Evolutionary conservation across 169 alveolate species (phyloP).

Genomic region (Theileria orientalis): DNA sequence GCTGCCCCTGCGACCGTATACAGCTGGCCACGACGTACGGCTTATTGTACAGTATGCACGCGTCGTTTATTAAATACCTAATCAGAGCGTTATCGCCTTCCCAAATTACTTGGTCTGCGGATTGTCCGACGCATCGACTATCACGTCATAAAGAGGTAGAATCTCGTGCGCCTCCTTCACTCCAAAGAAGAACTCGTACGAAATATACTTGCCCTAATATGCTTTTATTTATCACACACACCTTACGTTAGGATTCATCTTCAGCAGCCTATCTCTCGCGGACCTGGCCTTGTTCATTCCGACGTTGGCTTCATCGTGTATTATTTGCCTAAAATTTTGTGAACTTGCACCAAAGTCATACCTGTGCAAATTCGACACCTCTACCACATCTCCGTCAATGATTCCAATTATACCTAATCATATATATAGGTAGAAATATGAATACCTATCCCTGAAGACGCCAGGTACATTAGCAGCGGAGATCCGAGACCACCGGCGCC

Average conservation of each 20-base stretch:
- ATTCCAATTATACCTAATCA: slow-evolving; percentile 71
- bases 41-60: slow-evolving; percentile 68
- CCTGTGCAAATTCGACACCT: slow-evolving; percentile 79
- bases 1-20: slow-evolving; percentile 73
- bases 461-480: slow-evolving; percentile 90
- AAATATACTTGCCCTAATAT: slow-evolving; percentile 30
- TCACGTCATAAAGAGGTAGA: slow-evolving; percentile 66
- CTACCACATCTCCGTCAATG: slow-evolving; percentile 83
- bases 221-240: background rate
- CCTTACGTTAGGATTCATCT: slow-evolving; percentile 54
- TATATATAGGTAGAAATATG: background rate
- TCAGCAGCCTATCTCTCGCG: slow-evolving; percentile 63
- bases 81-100: background rate
- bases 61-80: slow-evolving; percentile 72
- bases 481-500: slow-evolving; percentile 99
- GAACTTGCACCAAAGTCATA: background rate
- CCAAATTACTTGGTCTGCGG: slow-evolving; percentile 50
- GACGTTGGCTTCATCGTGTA: slow-evolving; percentile 69
- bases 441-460: slow-evolving; percentile 96
- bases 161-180: slow-evolving; percentile 65
- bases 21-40: slow-evolving; percentile 71
- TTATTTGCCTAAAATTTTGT: slow-evolving; percentile 70
- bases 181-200: slow-evolving; percentile 65
- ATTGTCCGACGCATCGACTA: slow-evolving; percentile 74
- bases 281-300: slow-evolving; percentile 80